These are phyloP conservation scores for Phycomyces blakesleeanus DNA, from an alignment of 192 early-diverging fungal species.

Conservation along the genomic window DNA sequence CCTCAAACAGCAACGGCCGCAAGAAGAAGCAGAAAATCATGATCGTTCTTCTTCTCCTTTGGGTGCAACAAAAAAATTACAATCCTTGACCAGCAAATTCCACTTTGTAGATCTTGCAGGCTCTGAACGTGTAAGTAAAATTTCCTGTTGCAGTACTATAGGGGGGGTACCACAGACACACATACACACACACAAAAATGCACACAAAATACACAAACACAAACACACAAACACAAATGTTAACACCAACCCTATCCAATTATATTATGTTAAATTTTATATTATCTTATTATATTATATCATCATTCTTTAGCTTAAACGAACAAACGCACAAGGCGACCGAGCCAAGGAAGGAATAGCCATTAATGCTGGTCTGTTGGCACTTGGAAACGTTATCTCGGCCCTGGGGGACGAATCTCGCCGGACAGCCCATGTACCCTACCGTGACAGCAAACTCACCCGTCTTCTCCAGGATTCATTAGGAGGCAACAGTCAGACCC, in stretches of 20 bases:
- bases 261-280: no score
- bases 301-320: slow-evolving; percentile 58
- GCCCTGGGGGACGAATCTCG: slow-evolving; percentile 81
- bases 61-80: slow-evolving; percentile 18
- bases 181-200: no score
- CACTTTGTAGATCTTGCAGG: slow-evolving; percentile 99
- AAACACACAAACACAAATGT: no score
- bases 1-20: slow-evolving; percentile 68
- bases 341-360: slow-evolving; percentile 94
- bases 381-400: slow-evolving; percentile 95
- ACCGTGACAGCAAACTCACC: slow-evolving; percentile 96
- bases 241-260: no score
- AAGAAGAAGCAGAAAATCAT: slow-evolving; percentile 27
- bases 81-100: slow-evolving; percentile 68
- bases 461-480: slow-evolving; percentile 96
- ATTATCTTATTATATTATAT: slow-evolving; percentile 1
- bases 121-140: slow-evolving; percentile 65
- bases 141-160: background rate
- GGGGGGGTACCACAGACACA: no score
- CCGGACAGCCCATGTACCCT: slow-evolving; percentile 79
- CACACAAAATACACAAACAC: no score
- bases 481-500: slow-evolving; percentile 90
- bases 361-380: slow-evolving; percentile 94
- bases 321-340: slow-evolving; percentile 87
- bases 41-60: no score